Evolutionary conservation across 2,329 filamentous ascomycete genomes (phyloP), one percentile per base, ranked within the genome.

Genomic region (Rachicladosporium sp.): DNA sequence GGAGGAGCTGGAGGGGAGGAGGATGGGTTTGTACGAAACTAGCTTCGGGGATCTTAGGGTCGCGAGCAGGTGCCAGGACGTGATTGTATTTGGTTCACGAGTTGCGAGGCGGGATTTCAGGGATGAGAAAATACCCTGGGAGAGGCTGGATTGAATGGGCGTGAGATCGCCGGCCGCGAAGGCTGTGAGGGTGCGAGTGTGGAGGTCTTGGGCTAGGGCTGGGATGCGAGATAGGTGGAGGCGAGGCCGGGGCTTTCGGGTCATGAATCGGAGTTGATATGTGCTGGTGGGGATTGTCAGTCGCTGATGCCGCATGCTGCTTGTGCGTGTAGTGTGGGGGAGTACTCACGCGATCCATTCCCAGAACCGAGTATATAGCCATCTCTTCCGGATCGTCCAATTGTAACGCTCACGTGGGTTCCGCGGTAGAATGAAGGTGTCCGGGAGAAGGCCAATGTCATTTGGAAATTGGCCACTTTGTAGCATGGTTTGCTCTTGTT

Each of bases 141-240:
- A 48, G 11, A 55, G 19, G 10, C 39, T 46, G 1, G 31, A 31
- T 37, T 52, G 40, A 12, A 57, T 36, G 11, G 41, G 29, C 6
- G 41, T 34, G 27, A 52, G 42, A 21, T 55, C 58, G 49, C 64
- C 69, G 50, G 46, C 48, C 15, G 68, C 67, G 45, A 71, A 68
- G 13, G 63, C 57, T 15, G 49, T 58, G 50, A 70, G 71, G 62
- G 72, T 66, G 19, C 53, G 44, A 34, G 56, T 43, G 42, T 72
- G 67, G n/a, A 71, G 53, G 6, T 57, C 46, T 31, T 53, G 52
- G 8, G 61, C 65, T 31, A 63, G 54, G 7, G 47, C 38, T 11
- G 62, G 59, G 31, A 65, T 54, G 32, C 60, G 50, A 13, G 45
- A 46, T 15, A 62, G 40, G n/a, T 56, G 47, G 11, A 66, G 50